Evolutionary conservation across 345 rosid species (phyloP).

Genomic region (Balakata baccata): DNA sequence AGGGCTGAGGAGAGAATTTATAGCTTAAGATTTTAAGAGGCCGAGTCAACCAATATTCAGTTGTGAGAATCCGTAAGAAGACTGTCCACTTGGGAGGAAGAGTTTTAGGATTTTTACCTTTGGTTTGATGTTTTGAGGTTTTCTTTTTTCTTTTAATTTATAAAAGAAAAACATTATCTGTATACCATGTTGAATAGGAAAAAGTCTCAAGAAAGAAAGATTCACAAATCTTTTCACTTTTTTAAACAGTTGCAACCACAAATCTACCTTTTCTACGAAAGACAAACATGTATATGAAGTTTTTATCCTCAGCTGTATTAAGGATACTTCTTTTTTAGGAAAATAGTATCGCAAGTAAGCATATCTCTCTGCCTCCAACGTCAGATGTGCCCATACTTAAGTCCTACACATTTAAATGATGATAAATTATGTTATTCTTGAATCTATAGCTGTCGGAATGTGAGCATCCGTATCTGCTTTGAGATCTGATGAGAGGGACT

Average conservation of each 20-base stretch:
- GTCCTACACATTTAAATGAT: conserved; percentile 28
- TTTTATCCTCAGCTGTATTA: conserved; percentile 34
- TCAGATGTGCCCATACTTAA: conserved; percentile 36
- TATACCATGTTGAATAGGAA: conserved; percentile 61
- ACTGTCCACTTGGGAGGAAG: conserved; percentile 59
- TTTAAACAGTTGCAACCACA: conserved; percentile 74
- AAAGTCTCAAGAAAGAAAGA: conserved; percentile 65
- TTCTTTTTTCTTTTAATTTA: conserved; percentile 23
- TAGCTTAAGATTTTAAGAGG: conserved; percentile 46
- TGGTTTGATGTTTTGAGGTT: conserved; percentile 35
- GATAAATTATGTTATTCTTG: conserved; percentile 29
- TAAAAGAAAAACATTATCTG: conserved; percentile 41
- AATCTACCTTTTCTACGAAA: conserved; percentile 40
- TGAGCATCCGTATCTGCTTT: conserved; percentile 41
- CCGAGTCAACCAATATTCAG: conserved; percentile 56
- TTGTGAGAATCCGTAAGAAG: conserved; percentile 61
- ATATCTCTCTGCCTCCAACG: conserved; percentile 35
- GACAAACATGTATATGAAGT: conserved; percentile 42
- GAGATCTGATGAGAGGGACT: conserved; percentile 47
- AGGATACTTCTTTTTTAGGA: conserved; percentile 35
- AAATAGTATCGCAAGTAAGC: conserved; percentile 13
- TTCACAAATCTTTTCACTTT: conserved; percentile 75
- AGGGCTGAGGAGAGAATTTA: conserved; percentile 47
- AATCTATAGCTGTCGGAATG: conserved; percentile 40
- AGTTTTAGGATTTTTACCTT: conserved; percentile 44